Evolutionary conservation across 768 basidiomycete species (phyloP).

Genomic region (Mycena sanguinolenta): DNA sequence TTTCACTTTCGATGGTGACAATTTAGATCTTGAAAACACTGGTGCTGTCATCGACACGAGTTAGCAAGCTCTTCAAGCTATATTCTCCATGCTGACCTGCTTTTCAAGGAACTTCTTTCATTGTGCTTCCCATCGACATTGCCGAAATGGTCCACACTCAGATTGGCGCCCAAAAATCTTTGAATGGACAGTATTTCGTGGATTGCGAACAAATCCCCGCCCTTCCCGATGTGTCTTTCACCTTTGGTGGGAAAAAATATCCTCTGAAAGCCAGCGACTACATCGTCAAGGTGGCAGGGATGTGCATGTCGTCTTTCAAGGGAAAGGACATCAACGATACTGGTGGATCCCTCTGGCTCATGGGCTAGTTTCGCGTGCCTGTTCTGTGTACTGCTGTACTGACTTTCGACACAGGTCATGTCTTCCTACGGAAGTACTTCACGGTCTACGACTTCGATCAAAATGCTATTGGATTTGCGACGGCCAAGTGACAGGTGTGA

Average conservation of each 20-base stretch:
- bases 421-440: slow-evolving; percentile 92
- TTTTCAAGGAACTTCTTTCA: too few relatives aligned
- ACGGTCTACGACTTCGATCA: slow-evolving; percentile 86
- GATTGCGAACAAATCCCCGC: too few relatives aligned
- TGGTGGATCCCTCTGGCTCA: slow-evolving; percentile 94
- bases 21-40: slow-evolving; percentile 91
- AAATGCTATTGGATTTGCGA: slow-evolving; percentile 82
- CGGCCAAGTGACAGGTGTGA: slow-evolving; percentile 26
- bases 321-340: too few relatives aligned
- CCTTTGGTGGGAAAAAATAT: slow-evolving; percentile 85
- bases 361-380: slow-evolving; percentile 67
- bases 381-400: background rate
- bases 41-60: slow-evolving; percentile 96
- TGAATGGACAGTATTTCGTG: too few relatives aligned
- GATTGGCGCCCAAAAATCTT: too few relatives aligned
- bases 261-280: slow-evolving; percentile 83
- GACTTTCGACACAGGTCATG: slow-evolving; percentile 67
- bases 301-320: too few relatives aligned
- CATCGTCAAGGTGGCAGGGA: slow-evolving; percentile 88
- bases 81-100: too few relatives aligned
- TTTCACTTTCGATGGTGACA: slow-evolving; percentile 87
- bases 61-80: too few relatives aligned
- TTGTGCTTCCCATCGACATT: too few relatives aligned
- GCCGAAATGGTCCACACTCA: too few relatives aligned
- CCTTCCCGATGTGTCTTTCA: slow-evolving; percentile 88